A percentile compares a stretch with the other conserved stretches of the same genome.
Conservation (phyloP, 768 basidiomycete species). For the Macrolepiota dolichaula region DNA sequence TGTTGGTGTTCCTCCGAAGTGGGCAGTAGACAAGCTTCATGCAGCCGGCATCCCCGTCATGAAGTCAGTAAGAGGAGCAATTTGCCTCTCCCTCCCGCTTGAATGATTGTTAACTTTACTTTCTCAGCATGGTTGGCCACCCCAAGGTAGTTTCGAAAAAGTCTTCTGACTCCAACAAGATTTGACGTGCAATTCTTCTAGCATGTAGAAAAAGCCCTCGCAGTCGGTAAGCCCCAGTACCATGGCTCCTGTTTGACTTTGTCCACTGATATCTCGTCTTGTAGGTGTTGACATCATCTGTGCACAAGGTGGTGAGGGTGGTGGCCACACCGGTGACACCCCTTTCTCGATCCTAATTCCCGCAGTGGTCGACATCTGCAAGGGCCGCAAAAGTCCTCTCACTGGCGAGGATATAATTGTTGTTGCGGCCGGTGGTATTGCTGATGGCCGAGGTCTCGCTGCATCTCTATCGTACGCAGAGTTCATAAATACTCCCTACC, state of each 20-base stretch:
- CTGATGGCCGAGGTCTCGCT: constrained; percentile 79
- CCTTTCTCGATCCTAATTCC: constrained; percentile 82
- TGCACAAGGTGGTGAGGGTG: constrained; percentile 85
- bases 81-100: not conserved
- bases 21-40: constrained; percentile 79
- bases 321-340: constrained; percentile 85
- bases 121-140: constrained; percentile 73
- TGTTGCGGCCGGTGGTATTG: constrained; percentile 82
- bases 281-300: constrained; percentile 87
- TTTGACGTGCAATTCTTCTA: constrained; percentile 21
- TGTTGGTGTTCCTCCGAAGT: constrained; percentile 80
- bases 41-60: constrained; percentile 76
- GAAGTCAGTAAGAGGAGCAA: constrained; percentile 54
- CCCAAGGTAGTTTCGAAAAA: constrained; percentile 53
- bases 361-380: constrained; percentile 77
- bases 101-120: constrained; percentile 6
- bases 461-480: constrained; percentile 59
- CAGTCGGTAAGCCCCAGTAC: constrained; percentile 42
- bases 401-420: constrained; percentile 76
- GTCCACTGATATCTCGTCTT: not conserved
- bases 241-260: not conserved
- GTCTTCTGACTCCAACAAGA: not conserved
- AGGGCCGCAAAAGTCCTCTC: constrained; percentile 63
- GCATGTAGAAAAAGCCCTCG: constrained; percentile 76
- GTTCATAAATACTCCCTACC: not conserved